phyloP scores from a whole-genome alignment of 2,329 filamentous ascomycete genomes.

The Parastagonospora nodorum region DNA sequence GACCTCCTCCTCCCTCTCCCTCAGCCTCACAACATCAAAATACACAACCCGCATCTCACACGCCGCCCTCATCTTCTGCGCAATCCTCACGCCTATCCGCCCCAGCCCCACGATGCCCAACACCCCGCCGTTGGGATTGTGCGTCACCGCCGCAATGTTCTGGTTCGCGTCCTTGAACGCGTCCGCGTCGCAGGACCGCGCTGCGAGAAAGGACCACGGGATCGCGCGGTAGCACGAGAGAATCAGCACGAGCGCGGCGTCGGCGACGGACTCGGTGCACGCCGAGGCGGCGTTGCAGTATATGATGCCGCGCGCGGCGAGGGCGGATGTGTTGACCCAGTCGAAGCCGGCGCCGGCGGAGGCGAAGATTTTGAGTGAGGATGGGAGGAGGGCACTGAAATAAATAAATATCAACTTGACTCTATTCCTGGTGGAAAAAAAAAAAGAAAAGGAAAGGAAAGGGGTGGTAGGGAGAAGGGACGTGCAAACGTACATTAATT shows the following conservation, averaged over 20 bases:
- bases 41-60: conserved; percentile 73
- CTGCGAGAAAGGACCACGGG: conserved; percentile 66
- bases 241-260: conserved; percentile 71
- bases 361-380: conserved; percentile 61
- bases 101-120: conserved; percentile 74
- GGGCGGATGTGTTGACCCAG: conserved; percentile 64
- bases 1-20: conserved; percentile 52
- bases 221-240: conserved; percentile 72
- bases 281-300: conserved; percentile 77
- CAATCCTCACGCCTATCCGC: conserved; percentile 59
- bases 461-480: background rate
- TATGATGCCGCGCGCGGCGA: conserved; percentile 67
- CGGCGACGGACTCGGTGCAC: conserved; percentile 73
- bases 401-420: too few relatives aligned
- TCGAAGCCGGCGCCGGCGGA: conserved; percentile 67
- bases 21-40: conserved; percentile 62
- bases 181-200: conserved; percentile 50
- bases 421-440: too few relatives aligned
- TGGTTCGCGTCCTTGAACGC: conserved; percentile 65
- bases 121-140: conserved; percentile 65
- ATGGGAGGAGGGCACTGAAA: conserved; percentile 49
- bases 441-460: too few relatives aligned
- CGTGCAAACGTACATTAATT: conserved; percentile 55
- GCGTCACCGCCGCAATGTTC: conserved; percentile 62
- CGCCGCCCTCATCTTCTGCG: conserved; percentile 60